These are phyloP conservation scores for Xylaria longipes DNA, from an alignment of 495 filamentous ascomycete genomes.

Conservation along the genomic window DNA sequence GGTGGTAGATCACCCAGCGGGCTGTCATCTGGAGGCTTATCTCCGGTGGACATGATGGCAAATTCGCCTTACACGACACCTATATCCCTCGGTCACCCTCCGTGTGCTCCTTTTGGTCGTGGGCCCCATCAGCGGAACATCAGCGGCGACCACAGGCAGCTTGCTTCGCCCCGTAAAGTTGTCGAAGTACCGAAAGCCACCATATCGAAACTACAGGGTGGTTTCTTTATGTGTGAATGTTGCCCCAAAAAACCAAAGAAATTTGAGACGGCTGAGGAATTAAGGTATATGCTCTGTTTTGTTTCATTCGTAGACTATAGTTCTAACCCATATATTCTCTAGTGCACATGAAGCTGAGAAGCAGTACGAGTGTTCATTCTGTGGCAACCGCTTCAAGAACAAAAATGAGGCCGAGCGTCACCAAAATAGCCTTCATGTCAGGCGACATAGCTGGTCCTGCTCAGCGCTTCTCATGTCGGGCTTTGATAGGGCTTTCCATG, in stretches of 20 bases:
- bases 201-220: constrained; percentile 51
- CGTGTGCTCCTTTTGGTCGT: constrained; percentile 57
- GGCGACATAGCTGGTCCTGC: constrained; percentile 98
- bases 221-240: constrained; percentile 87
- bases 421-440: constrained; percentile 94
- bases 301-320: not conserved
- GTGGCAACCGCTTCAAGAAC: constrained; percentile 97
- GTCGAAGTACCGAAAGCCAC: constrained; percentile 51
- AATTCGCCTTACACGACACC: constrained; percentile 66
- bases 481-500: constrained; percentile 84
- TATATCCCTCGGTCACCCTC: constrained; percentile 66
- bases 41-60: constrained; percentile 58
- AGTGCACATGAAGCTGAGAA: constrained; percentile 87
- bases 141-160: constrained; percentile 51
- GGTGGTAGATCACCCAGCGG: constrained; percentile 76
- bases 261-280: constrained; percentile 84
- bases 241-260: constrained; percentile 99
- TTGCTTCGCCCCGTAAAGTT: constrained; percentile 55
- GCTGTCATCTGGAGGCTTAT: constrained; percentile 67
- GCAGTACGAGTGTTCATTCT: constrained; percentile 92
- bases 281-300: constrained; percentile 64
- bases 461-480: constrained; percentile 70
- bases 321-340: constrained; percentile 22
- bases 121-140: constrained; percentile 54
- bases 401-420: constrained; percentile 99